Percentiles rank a stretch among this genome's conserved stretches.
Evolutionary conservation across 2,329 filamentous ascomycete genomes (phyloP).

Genomic region (Diaporthe eres): DNA sequence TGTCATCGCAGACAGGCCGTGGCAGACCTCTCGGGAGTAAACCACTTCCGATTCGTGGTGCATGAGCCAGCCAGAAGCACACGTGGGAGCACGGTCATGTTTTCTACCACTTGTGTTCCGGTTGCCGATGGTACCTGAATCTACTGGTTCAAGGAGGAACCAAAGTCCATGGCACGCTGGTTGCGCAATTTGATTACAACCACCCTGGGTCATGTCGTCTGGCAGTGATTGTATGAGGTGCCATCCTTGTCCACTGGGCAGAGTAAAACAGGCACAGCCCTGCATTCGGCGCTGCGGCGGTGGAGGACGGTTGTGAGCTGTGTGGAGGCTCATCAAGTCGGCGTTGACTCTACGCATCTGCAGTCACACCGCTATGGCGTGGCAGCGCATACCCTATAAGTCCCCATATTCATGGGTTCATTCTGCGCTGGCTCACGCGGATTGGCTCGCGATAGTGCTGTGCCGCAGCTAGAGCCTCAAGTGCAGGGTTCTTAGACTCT

Average conservation of each 20-base stretch:
- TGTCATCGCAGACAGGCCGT: neutral
- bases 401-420: neutral
- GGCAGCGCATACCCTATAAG: neutral
- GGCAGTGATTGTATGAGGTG: no score
- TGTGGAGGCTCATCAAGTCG: neutral
- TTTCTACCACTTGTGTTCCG: neutral
- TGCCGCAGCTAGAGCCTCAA: slow-evolving; percentile 10
- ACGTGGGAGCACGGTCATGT: neutral
- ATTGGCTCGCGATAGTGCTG: slow-evolving; percentile 6
- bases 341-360: neutral
- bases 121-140: neutral
- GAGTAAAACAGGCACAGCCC: neutral
- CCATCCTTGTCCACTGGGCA: no score
- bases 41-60: neutral
- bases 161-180: neutral
- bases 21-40: neutral
- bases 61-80: neutral
- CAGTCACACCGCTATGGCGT: slow-evolving; percentile 19
- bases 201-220: neutral
- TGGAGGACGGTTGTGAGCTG: neutral
- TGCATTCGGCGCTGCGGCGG: neutral
- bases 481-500: neutral
- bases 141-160: neutral
- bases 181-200: neutral
- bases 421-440: slow-evolving; percentile 1